Evolutionary conservation across 2,329 filamentous ascomycete genomes (phyloP).

Genomic region (Phialophora macrospora): DNA sequence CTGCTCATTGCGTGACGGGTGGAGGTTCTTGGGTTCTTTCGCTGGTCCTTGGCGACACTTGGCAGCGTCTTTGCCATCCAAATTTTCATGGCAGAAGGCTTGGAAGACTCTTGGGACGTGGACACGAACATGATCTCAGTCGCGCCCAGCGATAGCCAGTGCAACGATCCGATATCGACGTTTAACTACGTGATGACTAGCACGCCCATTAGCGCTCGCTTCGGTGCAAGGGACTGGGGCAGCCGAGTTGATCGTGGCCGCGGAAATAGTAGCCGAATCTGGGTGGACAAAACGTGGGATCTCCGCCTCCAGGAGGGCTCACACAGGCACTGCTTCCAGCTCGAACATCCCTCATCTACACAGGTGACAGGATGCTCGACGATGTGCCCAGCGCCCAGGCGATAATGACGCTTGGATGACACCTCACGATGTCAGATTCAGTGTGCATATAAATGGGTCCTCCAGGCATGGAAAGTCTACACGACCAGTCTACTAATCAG

Average conservation of each 20-base stretch:
- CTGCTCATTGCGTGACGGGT: background rate
- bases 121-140: background rate
- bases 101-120: background rate
- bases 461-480: background rate
- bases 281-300: background rate
- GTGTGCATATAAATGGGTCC: too few relatives aligned
- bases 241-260: background rate
- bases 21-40: background rate
- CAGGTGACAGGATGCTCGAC: background rate
- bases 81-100: background rate
- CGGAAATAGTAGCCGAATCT: constrained; percentile 2
- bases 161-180: background rate
- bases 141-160: background rate
- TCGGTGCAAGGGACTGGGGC: background rate
- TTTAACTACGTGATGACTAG: background rate
- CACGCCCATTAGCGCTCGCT: background rate
- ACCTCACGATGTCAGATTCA: background rate
- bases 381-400: background rate
- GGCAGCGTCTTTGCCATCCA: background rate
- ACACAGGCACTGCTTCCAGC: background rate
- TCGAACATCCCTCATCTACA: background rate
- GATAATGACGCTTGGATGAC: background rate
- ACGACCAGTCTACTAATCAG: background rate
- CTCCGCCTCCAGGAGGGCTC: background rate
- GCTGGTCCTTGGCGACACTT: background rate